phyloP scores from a whole-genome alignment of 2,329 filamentous ascomycete genomes.

The Aspergillus calidoustus region DNA sequence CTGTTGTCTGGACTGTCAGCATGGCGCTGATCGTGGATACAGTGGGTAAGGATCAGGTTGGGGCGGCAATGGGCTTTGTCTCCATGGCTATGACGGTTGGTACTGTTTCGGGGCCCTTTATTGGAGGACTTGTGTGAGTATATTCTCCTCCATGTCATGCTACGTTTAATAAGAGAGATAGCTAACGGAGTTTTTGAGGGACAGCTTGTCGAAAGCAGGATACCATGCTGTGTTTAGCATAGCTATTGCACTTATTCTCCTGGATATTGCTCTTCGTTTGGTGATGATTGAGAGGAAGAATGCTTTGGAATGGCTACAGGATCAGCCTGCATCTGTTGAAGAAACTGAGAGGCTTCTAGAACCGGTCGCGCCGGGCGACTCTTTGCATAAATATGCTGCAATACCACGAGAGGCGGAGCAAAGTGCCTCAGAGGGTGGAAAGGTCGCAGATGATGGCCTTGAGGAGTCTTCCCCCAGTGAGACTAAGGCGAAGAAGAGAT shows the following conservation, averaged over 20 bases:
- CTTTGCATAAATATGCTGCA: neutral
- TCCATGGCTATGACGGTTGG: conserved; percentile 61
- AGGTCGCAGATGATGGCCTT: neutral
- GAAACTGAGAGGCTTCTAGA: conserved; percentile 14
- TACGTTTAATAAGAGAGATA: neutral
- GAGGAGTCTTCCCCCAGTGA: conserved; percentile 19
- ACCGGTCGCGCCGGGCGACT: neutral
- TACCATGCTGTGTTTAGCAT: conserved; percentile 39
- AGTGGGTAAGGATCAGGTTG: conserved; percentile 60
- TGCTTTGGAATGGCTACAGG: conserved; percentile 21
- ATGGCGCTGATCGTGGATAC: conserved; percentile 64
- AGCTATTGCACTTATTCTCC: conserved; percentile 53
- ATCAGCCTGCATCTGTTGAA: neutral
- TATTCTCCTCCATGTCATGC: neutral
- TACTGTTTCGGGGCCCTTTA: conserved; percentile 59
- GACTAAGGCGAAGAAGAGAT: conserved; percentile 4
- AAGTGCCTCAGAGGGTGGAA: neutral
- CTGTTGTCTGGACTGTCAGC: conserved; percentile 65
- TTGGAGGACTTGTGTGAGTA: conserved; percentile 63
- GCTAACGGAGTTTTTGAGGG: neutral
- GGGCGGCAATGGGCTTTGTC: conserved; percentile 61
- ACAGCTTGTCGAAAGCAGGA: conserved; percentile 30
- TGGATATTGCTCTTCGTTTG: conserved; percentile 65
- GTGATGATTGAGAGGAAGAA: conserved; percentile 58
- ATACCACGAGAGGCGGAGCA: neutral